phyloP scores from a whole-genome alignment of 768 basidiomycete genomes.

The Tephrocybe rancida region DNA sequence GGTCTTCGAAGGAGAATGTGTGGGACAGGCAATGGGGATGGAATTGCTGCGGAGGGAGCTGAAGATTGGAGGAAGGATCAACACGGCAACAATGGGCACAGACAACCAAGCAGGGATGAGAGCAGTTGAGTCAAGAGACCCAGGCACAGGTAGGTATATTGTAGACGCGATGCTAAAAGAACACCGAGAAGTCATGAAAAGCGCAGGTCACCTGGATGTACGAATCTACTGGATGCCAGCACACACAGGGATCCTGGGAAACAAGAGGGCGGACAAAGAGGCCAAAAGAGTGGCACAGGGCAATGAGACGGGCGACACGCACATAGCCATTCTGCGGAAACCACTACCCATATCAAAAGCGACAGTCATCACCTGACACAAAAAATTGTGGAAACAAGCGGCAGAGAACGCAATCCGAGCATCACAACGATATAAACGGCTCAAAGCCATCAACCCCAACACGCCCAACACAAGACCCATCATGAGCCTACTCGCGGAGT shows the following conservation, averaged over 20 bases:
- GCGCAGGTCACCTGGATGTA: background rate
- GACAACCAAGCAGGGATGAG: too few relatives aligned
- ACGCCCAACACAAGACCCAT: conserved; percentile 15
- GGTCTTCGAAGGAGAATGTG: conserved; percentile 18
- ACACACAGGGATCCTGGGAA: background rate
- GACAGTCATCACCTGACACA: background rate
- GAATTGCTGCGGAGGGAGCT: conserved; percentile 10
- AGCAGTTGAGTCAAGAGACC: background rate
- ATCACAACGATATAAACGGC: background rate
- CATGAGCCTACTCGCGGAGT: conserved; percentile 3
- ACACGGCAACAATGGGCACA: background rate
- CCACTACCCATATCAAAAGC: background rate
- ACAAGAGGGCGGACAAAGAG: background rate
- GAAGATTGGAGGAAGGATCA: background rate
- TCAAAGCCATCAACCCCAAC: conserved; percentile 9
- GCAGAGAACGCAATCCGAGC: background rate
- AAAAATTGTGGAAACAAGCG: background rate
- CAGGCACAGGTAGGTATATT: background rate
- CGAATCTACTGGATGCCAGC: background rate
- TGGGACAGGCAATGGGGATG: conserved; percentile 17
- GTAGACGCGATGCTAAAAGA: background rate
- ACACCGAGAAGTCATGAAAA: background rate
- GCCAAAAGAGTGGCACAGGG: background rate
- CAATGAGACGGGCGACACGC: background rate
- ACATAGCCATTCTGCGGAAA: background rate